These are phyloP conservation scores for Barnettozyma siamensis DNA, from an alignment of 805 yeast species.

Conservation along the genomic window DNA sequence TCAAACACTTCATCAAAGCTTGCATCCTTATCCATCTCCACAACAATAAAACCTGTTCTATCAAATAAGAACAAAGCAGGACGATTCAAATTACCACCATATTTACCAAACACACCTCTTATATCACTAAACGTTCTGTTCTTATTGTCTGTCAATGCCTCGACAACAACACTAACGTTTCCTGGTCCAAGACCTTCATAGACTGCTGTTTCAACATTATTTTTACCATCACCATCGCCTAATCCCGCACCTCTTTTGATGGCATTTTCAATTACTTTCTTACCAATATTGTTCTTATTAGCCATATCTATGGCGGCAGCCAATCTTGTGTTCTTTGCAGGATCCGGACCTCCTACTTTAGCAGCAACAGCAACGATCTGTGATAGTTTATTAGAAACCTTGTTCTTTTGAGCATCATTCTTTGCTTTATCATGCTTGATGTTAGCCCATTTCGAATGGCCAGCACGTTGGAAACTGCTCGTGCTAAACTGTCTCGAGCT, in stretches of 20 bases:
- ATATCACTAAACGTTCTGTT: slow-evolving; percentile 73
- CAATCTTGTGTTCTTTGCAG: slow-evolving; percentile 50
- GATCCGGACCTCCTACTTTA: slow-evolving; percentile 65
- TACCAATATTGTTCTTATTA: slow-evolving; percentile 66
- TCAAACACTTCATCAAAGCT: slow-evolving; percentile 68
- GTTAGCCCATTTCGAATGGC: slow-evolving; percentile 95
- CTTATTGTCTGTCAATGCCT: slow-evolving; percentile 85
- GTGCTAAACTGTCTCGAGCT: slow-evolving; percentile 3
- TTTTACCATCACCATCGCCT: slow-evolving; percentile 38
- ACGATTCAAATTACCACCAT: slow-evolving; percentile 55
- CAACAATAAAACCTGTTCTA: slow-evolving; percentile 64
- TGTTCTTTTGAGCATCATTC: slow-evolving; percentile 75
- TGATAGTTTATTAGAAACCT: slow-evolving; percentile 64
- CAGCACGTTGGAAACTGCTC: slow-evolving; percentile 29
- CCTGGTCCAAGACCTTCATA: slow-evolving; percentile 95
- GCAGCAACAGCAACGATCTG: slow-evolving; percentile 72
- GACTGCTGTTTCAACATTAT: slow-evolving; percentile 46
- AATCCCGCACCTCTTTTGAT: slow-evolving; percentile 79
- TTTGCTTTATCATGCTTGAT: slow-evolving; percentile 92
- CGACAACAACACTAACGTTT: slow-evolving; percentile 80
- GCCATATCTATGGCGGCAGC: slow-evolving; percentile 77
- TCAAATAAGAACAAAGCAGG: slow-evolving; percentile 78
- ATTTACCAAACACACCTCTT: slow-evolving; percentile 67
- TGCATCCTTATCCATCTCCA: slow-evolving; percentile 33
- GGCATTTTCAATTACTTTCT: slow-evolving; percentile 83